Conservation (phyloP, 2,329 filamentous ascomycete species). For the Tolypocladium guangdongense region DNA sequence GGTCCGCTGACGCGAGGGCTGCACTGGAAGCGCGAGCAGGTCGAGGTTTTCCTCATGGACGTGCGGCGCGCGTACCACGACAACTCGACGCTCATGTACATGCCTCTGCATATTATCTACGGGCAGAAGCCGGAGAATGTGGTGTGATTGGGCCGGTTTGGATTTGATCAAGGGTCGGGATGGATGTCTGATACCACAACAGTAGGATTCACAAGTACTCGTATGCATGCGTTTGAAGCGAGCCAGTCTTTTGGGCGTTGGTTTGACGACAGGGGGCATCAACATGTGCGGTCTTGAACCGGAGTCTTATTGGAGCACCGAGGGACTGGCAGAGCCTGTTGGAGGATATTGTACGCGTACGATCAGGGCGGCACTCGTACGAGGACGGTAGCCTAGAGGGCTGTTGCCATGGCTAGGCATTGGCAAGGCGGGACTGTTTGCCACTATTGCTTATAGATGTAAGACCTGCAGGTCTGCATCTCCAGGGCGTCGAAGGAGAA, state of each 20-base stretch:
- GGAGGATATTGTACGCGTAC: neutral
- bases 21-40: slow-evolving; percentile 35
- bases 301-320: neutral
- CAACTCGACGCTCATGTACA: slow-evolving; percentile 35
- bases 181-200: neutral
- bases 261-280: neutral
- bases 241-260: neutral
- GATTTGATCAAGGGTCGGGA: neutral
- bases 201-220: no score
- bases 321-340: neutral
- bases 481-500: no score
- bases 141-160: neutral
- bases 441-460: neutral
- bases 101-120: slow-evolving; percentile 45
- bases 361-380: neutral
- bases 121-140: slow-evolving; percentile 34
- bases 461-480: neutral
- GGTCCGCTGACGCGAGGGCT: slow-evolving; percentile 40
- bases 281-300: neutral
- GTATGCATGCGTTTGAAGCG: neutral
- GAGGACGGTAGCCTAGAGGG: neutral
- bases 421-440: neutral
- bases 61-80: slow-evolving; percentile 38
- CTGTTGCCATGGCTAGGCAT: neutral
- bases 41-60: slow-evolving; percentile 35